Evolutionary conservation across 169 alveolate genomes (phyloP).

Genomic region (Cryptosporidium sp.): DNA sequence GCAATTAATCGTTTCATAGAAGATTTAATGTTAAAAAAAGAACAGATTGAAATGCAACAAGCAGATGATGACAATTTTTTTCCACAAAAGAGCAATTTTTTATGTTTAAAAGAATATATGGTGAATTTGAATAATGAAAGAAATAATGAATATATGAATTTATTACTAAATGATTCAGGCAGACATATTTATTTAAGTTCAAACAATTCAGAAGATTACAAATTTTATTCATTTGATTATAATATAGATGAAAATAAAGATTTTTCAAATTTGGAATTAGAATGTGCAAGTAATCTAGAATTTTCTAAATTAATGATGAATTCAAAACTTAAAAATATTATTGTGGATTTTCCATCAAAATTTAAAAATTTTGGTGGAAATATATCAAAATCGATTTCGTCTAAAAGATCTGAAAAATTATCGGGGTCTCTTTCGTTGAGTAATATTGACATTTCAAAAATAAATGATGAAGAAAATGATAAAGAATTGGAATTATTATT

Average conservation of each 20-base stretch:
- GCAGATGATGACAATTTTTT: background rate
- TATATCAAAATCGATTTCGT: background rate
- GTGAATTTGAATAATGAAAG: slow-evolving; percentile 2
- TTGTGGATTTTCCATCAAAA: slow-evolving; percentile 17
- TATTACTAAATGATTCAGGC: slow-evolving; percentile 6
- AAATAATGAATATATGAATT: background rate
- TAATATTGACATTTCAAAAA: background rate
- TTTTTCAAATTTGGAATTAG: slow-evolving; percentile 16
- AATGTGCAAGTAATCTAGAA: background rate
- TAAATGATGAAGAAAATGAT: background rate
- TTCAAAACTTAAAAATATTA: slow-evolving; percentile 10
- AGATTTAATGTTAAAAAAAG: background rate
- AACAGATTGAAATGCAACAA: background rate
- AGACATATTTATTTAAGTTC: slow-evolving; percentile 31
- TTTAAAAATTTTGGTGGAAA: background rate
- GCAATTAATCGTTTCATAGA: background rate
- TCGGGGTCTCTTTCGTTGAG: background rate
- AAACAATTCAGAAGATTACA: slow-evolving; percentile 37
- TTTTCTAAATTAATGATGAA: slow-evolving; percentile 10
- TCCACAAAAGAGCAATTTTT: background rate
- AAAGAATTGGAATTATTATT: slow-evolving; percentile 31
- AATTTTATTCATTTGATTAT: slow-evolving; percentile 37
- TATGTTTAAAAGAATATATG: slow-evolving; percentile 46
- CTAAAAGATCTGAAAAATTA: background rate
- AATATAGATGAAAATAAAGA: slow-evolving; percentile 25